Conservation (phyloP, 2,329 filamentous ascomycete species). For the Phoma sp. region DNA sequence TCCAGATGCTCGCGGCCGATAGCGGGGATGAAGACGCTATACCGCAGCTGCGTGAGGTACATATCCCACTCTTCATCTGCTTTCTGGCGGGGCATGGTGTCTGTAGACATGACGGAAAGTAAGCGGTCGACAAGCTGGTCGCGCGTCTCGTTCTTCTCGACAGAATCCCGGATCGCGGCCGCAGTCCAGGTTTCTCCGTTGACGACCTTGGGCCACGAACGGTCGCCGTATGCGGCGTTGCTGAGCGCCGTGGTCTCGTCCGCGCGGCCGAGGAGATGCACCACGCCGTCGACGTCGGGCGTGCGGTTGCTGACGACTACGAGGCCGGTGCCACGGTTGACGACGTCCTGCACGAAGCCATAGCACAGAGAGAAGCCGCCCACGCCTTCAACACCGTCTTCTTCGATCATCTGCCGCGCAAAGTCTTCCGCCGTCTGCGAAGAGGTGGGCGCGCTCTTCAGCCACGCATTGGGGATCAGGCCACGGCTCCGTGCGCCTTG, state of each 20-base stretch:
- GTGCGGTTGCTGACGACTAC: slow-evolving; percentile 69
- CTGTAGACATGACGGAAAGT: slow-evolving; percentile 59
- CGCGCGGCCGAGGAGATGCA: slow-evolving; percentile 57
- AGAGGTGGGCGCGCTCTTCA: slow-evolving; percentile 51
- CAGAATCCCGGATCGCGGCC: slow-evolving; percentile 56
- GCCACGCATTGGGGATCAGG: slow-evolving; percentile 65
- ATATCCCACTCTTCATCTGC: slow-evolving; percentile 59
- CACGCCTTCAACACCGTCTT: slow-evolving; percentile 62
- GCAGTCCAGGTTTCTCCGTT: slow-evolving; percentile 62
- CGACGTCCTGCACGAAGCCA: slow-evolving; percentile 58
- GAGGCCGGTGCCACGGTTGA: slow-evolving; percentile 48
- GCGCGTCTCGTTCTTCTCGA: slow-evolving; percentile 52
- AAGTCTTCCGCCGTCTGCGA: slow-evolving; percentile 57
- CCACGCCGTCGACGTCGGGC: slow-evolving; percentile 56
- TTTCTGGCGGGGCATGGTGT: slow-evolving; percentile 61
- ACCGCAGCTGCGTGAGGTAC: slow-evolving; percentile 62
- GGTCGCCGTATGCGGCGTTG: slow-evolving; percentile 66
- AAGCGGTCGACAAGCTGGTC: slow-evolving; percentile 60
- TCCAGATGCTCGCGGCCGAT: slow-evolving; percentile 58
- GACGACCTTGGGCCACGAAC: slow-evolving; percentile 67
- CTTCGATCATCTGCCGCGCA: slow-evolving; percentile 61
- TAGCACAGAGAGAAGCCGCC: slow-evolving; percentile 70
- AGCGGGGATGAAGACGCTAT: slow-evolving; percentile 67
- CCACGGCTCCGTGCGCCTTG: slow-evolving; percentile 61
- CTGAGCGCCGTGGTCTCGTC: slow-evolving; percentile 65